Evolutionary conservation across 2,329 filamentous ascomycete species (phyloP), one percentile per base, ranked within the genome.

Genomic region (Scytalidium lignicola): DNA sequence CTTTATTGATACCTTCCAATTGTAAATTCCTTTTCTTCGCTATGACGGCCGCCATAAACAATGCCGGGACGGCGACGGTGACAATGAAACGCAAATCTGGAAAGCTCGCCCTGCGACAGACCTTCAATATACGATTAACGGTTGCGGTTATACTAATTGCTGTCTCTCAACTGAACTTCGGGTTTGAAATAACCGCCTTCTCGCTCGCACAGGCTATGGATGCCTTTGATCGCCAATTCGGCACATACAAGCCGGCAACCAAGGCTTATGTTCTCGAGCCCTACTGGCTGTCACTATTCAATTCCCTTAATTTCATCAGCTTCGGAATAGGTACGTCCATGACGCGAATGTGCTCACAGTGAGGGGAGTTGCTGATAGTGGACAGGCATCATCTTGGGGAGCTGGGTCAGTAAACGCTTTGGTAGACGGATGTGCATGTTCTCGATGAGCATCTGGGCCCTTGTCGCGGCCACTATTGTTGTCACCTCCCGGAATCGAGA

Each of bases 401-500:
- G 48, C 41, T 13, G 43, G n/a, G 20, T 47, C n/a, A 49, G 47
- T 23, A 15, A 28, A n/a, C 17, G 43, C 22, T 51, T 45, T 17
- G 49, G 49, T 32, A 23, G 49, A 4, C 46, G 49, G 12, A 39
- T 22, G 46, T 48, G 46, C 13, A 51, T 51, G 46, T 48, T 48
- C 21, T 19, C 39, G 8, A 51, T 51, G 49, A 51, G 49, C 37
- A 32, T 19, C 17, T 51, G 22, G 19, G 49, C 46, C 18, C 21
- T 51, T 10, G 41, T 41, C 32, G 48, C 49, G 8, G 49, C 49
- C 29, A 48, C 46, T 8, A 48, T 51, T 42, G 26, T 40, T 9
- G 43, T 51, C 10, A 51, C 49, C 17, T 32, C 49, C 29, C 12
- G 17, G 15, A 78, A 82, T 56, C 74, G 78, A 1, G 79, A 79